These are phyloP conservation scores for Solanum hybrid DNA, from an alignment of 305 asterid genomes.

Conservation along the genomic window DNA sequence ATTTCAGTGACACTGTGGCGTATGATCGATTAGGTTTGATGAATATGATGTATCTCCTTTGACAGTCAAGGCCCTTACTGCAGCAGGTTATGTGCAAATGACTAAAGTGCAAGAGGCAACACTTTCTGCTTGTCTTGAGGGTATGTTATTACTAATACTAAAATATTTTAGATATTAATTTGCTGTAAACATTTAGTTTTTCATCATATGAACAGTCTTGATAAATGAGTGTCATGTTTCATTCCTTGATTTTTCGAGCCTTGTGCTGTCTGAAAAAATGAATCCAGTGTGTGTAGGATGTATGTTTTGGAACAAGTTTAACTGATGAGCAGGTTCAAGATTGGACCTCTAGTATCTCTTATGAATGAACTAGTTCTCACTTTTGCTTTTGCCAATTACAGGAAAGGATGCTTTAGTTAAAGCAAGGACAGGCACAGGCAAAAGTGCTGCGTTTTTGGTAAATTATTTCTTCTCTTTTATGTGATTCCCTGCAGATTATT, in stretches of 20 bases:
- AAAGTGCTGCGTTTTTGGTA: constrained; percentile 92
- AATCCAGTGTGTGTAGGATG: background rate
- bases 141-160: constrained; percentile 21
- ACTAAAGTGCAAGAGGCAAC: constrained; percentile 87
- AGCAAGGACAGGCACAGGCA: constrained; percentile 91
- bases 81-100: constrained; percentile 85
- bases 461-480: constrained; percentile 4
- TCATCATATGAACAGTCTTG: background rate
- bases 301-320: background rate
- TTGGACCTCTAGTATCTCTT: background rate
- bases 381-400: constrained; percentile 18
- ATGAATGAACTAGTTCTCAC: background rate
- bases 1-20: constrained; percentile 7
- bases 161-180: background rate
- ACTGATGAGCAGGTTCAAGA: background rate
- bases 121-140: constrained; percentile 63
- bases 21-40: constrained; percentile 60
- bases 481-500: background rate
- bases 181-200: background rate
- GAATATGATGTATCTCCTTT: constrained; percentile 61
- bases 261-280: background rate
- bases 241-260: background rate
- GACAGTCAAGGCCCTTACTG: constrained; percentile 67
- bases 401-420: constrained; percentile 87
- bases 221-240: background rate